Percentiles rank a stretch among this genome's conserved stretches.
phyloP scores from a whole-genome alignment of 495 filamentous ascomycete species.

The Halenospora varia region DNA sequence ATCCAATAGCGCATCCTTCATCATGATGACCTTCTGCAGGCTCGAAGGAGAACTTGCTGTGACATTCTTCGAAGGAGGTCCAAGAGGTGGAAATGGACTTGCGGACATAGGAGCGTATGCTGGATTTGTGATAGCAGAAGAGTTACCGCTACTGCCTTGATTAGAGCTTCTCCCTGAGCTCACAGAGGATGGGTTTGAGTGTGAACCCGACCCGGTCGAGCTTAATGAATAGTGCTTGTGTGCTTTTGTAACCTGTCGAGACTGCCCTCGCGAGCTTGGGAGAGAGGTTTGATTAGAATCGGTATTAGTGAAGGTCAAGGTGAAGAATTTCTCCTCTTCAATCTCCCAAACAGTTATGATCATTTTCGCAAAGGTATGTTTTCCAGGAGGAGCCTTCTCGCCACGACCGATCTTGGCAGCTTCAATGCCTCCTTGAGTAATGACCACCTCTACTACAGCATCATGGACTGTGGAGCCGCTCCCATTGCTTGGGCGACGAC shows the following conservation, averaged over 20 bases:
- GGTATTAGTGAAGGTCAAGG: constrained; percentile 58
- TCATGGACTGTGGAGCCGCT: constrained; percentile 35
- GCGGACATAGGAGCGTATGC: constrained; percentile 35
- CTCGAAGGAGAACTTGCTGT: constrained; percentile 49
- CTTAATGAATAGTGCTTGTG: constrained; percentile 1
- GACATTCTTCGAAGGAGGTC: constrained; percentile 47
- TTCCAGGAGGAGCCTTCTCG: background rate
- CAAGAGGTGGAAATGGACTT: constrained; percentile 53
- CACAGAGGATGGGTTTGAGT: constrained; percentile 38
- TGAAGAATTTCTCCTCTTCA: constrained; percentile 56
- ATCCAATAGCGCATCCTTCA: constrained; percentile 70
- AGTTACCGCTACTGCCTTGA: constrained; percentile 28
- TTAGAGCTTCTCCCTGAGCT: constrained; percentile 31
- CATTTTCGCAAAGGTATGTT: constrained; percentile 49
- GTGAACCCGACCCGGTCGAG: constrained; percentile 28
- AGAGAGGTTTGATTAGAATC: constrained; percentile 28
- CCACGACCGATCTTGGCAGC: constrained; percentile 11
- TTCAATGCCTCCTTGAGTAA: constrained; percentile 31
- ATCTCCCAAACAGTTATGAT: constrained; percentile 62
- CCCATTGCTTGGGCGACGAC: background rate
- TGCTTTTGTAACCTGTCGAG: constrained; percentile 26
- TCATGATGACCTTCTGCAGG: constrained; percentile 57
- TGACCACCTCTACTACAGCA: constrained; percentile 52
- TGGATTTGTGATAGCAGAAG: constrained; percentile 39
- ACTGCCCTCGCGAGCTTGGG: constrained; percentile 17